Evolutionary conservation across 148 eudicot species (phyloP).

Genomic region (Spergularia marina): DNA sequence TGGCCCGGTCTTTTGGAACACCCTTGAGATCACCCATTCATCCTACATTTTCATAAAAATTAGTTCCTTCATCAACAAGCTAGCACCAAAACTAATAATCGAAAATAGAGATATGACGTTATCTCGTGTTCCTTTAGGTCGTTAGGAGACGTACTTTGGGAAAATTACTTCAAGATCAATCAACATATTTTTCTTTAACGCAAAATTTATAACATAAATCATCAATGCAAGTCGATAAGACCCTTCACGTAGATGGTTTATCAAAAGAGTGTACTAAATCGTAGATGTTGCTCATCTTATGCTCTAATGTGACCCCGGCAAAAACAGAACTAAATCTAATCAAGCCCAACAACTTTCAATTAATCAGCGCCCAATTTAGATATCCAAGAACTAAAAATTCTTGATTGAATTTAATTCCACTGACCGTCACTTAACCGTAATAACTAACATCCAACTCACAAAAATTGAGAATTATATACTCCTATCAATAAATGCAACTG

Average conservation of each 20-base stretch:
- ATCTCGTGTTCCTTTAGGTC: no score
- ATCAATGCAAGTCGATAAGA: no score
- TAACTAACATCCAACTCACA: constrained; percentile 18
- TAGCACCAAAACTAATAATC: no score
- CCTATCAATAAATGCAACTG: not conserved
- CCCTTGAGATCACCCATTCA: constrained; percentile 79
- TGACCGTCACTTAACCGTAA: constrained; percentile 1
- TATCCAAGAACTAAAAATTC: not conserved
- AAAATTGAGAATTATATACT: not conserved
- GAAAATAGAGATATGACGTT: no score
- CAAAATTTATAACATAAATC: no score
- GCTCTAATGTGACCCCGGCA: not conserved
- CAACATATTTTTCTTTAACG: no score
- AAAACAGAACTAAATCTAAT: not conserved
- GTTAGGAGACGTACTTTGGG: no score
- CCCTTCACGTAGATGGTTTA: no score
- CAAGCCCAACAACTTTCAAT: not conserved
- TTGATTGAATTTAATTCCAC: constrained; percentile 1
- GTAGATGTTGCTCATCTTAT: no score
- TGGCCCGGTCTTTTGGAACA: constrained; percentile 51
- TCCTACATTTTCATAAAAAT: constrained; percentile 34
- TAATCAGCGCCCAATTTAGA: not conserved
- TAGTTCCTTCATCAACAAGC: no score
- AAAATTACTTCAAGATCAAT: no score
- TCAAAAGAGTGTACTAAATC: no score